phyloP scores from a whole-genome alignment of 2,329 filamentous ascomycete species.

The Fusarium beomiforme region DNA sequence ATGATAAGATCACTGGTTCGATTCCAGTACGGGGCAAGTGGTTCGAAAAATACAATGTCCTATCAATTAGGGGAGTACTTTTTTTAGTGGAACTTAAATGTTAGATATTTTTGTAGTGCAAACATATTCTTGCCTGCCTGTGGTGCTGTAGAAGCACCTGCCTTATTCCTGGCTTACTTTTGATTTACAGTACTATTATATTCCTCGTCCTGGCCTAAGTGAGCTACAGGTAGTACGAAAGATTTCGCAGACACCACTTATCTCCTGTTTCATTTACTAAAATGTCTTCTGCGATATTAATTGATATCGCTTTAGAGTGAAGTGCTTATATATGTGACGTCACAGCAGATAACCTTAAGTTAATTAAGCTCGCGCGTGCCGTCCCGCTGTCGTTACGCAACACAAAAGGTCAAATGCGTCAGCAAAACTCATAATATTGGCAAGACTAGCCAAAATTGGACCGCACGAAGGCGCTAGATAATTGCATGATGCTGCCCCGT shows the following conservation, averaged over 20 bases:
- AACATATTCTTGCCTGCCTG: neutral
- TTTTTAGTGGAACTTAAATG: neutral
- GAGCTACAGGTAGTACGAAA: neutral
- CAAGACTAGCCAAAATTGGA: neutral
- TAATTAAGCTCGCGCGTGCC: constrained; percentile 1
- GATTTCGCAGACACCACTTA: too few relatives aligned
- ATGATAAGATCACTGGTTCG: too few relatives aligned
- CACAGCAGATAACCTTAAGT: constrained; percentile 18
- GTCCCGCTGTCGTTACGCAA: neutral
- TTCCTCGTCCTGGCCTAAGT: fast-evolving
- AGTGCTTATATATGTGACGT: neutral
- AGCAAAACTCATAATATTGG: neutral
- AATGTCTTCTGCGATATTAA: neutral
- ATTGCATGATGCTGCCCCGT: neutral
- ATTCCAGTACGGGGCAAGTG: constrained; percentile 38
- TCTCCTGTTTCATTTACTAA: fast-evolving
- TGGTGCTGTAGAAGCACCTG: neutral
- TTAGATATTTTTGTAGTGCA: too few relatives aligned
- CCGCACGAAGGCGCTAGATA: fast-evolving
- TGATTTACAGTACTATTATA: fast-evolving
- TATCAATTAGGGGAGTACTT: neutral
- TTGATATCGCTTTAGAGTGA: neutral
- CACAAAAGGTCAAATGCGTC: neutral
- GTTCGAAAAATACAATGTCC: neutral
- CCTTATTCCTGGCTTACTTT: neutral